Percentiles rank a stretch among this genome's conserved stretches.
phyloP scores from a whole-genome alignment of 169 alveolate species.

The Babesia gibsoni region DNA sequence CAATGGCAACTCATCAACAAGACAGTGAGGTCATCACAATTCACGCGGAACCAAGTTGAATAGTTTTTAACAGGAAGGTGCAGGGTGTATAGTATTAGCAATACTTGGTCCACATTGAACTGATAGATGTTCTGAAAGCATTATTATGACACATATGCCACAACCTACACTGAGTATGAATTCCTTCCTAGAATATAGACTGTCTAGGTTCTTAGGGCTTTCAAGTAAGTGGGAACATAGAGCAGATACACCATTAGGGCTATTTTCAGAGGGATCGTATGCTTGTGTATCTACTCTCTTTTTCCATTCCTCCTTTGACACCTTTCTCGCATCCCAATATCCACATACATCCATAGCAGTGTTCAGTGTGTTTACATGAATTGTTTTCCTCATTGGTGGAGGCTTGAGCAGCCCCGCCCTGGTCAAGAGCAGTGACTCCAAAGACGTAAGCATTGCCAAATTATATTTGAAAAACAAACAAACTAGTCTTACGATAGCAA shows the following conservation, averaged over 20 bases:
- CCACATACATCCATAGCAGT: conserved; percentile 6
- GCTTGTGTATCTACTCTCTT: not conserved
- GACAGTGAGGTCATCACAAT: conserved; percentile 7
- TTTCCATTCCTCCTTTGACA: not conserved
- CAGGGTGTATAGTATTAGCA: conserved; percentile 14
- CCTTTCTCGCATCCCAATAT: not conserved
- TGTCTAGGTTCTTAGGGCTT: not conserved
- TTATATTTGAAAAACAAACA: too few species aligned
- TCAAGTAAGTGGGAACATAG: conserved; percentile 1
- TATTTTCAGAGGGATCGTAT: not conserved
- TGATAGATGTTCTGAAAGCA: not conserved
- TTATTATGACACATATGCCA: not conserved
- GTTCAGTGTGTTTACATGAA: not conserved
- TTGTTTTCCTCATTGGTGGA: not conserved
- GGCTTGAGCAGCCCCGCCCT: not conserved
- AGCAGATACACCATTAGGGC: not conserved
- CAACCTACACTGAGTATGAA: conserved; percentile 3
- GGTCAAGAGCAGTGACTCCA: not conserved
- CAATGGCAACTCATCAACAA: conserved; percentile 25
- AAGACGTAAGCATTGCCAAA: not conserved
- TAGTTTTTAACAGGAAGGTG: conserved; percentile 12
- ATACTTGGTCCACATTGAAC: conserved; percentile 17
- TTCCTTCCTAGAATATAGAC: not conserved
- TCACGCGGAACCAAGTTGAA: conserved; percentile 44
- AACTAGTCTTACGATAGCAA: too few species aligned